A percentile compares a stretch with the other conserved stretches of the same genome.
Evolutionary conservation across 345 rosid species (phyloP).

Genomic region (Salix viminalis): DNA sequence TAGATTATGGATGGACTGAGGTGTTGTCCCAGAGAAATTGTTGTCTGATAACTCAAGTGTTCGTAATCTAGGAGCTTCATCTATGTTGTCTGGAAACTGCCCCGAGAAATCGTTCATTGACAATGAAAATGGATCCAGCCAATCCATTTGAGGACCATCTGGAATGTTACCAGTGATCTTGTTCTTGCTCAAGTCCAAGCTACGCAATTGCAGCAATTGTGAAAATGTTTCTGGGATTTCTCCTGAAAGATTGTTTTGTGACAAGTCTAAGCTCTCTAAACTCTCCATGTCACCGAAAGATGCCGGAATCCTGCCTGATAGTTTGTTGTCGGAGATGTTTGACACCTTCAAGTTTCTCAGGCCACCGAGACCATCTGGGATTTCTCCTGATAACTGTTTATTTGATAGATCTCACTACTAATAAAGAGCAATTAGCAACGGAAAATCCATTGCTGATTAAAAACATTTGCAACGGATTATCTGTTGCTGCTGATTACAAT

Average conservation of each 20-base stretch:
- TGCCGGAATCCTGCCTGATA: neutral
- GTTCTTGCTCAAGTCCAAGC: no score
- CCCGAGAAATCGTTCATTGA: neutral
- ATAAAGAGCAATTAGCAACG: no score
- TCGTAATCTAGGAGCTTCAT: neutral
- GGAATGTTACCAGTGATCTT: no score
- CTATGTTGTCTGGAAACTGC: neutral
- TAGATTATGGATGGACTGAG: neutral
- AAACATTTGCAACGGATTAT: no score
- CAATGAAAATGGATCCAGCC: neutral
- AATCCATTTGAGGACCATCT: no score
- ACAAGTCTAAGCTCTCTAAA: neutral
- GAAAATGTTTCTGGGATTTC: neutral
- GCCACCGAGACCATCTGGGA: neutral
- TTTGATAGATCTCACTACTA: neutral
- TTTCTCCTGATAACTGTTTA: neutral
- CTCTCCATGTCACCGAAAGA: neutral
- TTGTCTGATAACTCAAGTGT: neutral
- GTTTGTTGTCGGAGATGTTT: neutral
- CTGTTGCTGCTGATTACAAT: no score
- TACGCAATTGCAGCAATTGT: no score
- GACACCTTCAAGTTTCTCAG: neutral
- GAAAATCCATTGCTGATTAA: no score
- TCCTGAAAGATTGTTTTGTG: neutral
- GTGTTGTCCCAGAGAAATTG: neutral